Conservation (phyloP, 768 basidiomycete species). For the Collybia nuda region DNA sequence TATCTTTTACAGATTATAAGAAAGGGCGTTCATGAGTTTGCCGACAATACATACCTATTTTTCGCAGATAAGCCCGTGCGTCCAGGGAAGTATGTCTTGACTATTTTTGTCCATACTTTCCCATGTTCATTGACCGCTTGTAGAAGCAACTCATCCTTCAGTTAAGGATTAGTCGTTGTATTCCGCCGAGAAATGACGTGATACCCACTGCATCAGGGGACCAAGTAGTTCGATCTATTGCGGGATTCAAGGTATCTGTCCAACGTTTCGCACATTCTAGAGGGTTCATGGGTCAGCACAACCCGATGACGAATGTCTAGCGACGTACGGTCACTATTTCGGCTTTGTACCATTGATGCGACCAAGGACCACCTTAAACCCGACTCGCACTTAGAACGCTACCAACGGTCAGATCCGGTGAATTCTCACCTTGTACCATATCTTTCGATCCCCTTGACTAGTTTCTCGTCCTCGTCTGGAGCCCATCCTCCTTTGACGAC, state of each 20-base stretch:
- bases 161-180: conserved; percentile 7
- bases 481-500: conserved; percentile 65
- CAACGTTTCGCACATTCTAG: conserved; percentile 62
- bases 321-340: conserved; percentile 59
- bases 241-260: conserved; percentile 61
- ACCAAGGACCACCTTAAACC: conserved; percentile 52
- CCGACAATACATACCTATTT: conserved; percentile 41
- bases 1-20: conserved; percentile 31
- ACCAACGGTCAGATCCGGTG: background rate
- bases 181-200: background rate
- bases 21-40: background rate
- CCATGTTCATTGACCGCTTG: conserved; percentile 55
- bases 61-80: conserved; percentile 59
- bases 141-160: conserved; percentile 52
- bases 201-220: conserved; percentile 47
- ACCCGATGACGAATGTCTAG: background rate
- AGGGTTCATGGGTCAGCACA: conserved; percentile 13
- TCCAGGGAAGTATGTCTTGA: conserved; percentile 60
- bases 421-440: conserved; percentile 51
- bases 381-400: conserved; percentile 5
- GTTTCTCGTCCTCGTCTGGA: conserved; percentile 57
- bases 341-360: conserved; percentile 53
- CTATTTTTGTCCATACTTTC: conserved; percentile 63
- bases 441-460: conserved; percentile 54
- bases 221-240: conserved; percentile 62